Evolutionary conservation across 2,329 filamentous ascomycete genomes (phyloP).

Genomic region (Hypoxylon sp.): DNA sequence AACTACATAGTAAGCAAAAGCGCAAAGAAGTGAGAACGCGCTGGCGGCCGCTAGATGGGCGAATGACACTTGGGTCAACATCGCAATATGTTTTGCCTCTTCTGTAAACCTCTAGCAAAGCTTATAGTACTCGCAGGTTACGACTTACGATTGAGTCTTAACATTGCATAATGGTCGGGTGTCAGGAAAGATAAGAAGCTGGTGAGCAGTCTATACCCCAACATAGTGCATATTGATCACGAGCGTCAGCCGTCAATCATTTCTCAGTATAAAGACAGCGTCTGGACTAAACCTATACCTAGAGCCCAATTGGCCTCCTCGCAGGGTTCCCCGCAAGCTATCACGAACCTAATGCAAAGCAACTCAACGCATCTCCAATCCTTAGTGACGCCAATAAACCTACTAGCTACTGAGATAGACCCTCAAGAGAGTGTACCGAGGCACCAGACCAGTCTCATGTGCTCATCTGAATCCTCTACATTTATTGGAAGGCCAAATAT

Average conservation of each 20-base stretch:
- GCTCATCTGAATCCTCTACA: not conserved
- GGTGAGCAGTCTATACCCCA: slow-evolving; percentile 4
- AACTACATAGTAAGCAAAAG: slow-evolving; percentile 35
- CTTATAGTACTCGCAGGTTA: not conserved
- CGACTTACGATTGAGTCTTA: not conserved
- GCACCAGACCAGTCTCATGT: not conserved
- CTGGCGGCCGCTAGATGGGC: slow-evolving; percentile 19
- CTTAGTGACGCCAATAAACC: not conserved
- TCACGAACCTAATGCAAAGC: slow-evolving; percentile 21
- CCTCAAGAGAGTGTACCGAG: not conserved
- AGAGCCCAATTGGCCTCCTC: slow-evolving; percentile 15
- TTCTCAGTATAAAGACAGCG: slow-evolving; percentile 21
- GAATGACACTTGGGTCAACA: slow-evolving; percentile 38
- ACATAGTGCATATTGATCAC: slow-evolving; percentile 12
- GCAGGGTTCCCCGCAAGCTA: slow-evolving; percentile 30
- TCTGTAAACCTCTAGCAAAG: not conserved
- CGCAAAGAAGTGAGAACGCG: slow-evolving; percentile 17
- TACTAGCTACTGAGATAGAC: not conserved
- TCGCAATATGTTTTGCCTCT: slow-evolving; percentile 5
- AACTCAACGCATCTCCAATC: not conserved
- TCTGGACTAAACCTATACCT: not conserved
- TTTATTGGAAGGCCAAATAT: not conserved
- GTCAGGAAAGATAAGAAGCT: not conserved
- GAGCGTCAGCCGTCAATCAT: slow-evolving; percentile 31
- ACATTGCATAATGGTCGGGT: not conserved